phyloP scores from a whole-genome alignment of 495 filamentous ascomycete species.

The Aspergillus sparsus region DNA sequence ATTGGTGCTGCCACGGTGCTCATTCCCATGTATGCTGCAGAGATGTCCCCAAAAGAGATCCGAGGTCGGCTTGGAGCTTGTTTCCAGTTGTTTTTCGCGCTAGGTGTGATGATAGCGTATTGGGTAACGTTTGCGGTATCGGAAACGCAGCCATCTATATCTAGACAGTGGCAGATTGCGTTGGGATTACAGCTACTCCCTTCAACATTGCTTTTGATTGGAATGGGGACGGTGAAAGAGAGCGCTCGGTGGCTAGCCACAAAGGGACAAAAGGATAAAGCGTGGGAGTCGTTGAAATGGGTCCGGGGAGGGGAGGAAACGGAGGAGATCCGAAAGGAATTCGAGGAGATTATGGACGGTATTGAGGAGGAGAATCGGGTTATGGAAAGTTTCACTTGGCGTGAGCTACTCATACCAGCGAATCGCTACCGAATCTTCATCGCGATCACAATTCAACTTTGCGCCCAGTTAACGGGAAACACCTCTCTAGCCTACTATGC shows the following conservation, averaged over 20 bases:
- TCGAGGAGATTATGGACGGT: slow-evolving; percentile 45
- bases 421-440: slow-evolving; percentile 48
- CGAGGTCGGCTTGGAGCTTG: slow-evolving; percentile 52
- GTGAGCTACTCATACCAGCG: slow-evolving; percentile 42
- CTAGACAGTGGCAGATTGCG: slow-evolving; percentile 55
- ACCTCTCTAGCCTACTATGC: slow-evolving; percentile 53
- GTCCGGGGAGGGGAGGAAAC: slow-evolving; percentile 46
- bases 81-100: slow-evolving; percentile 51
- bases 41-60: slow-evolving; percentile 56
- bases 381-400: slow-evolving; percentile 42
- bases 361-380: slow-evolving; percentile 48
- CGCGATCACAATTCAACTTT: slow-evolving; percentile 45
- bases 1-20: slow-evolving; percentile 55
- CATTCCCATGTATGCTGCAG: slow-evolving; percentile 55
- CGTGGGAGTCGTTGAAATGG: slow-evolving; percentile 47
- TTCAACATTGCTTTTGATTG: slow-evolving; percentile 43
- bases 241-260: slow-evolving; percentile 53
- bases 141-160: slow-evolving; percentile 32
- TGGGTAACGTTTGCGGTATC: slow-evolving; percentile 52
- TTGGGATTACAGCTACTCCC: slow-evolving; percentile 52
- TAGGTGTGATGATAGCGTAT: slow-evolving; percentile 52
- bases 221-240: slow-evolving; percentile 50
- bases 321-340: slow-evolving; percentile 44
- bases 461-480: slow-evolving; percentile 50
- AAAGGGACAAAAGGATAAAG: slow-evolving; percentile 44